Conservation (phyloP, 345 rosid genomes). For the Citrus hindsii region DNA sequence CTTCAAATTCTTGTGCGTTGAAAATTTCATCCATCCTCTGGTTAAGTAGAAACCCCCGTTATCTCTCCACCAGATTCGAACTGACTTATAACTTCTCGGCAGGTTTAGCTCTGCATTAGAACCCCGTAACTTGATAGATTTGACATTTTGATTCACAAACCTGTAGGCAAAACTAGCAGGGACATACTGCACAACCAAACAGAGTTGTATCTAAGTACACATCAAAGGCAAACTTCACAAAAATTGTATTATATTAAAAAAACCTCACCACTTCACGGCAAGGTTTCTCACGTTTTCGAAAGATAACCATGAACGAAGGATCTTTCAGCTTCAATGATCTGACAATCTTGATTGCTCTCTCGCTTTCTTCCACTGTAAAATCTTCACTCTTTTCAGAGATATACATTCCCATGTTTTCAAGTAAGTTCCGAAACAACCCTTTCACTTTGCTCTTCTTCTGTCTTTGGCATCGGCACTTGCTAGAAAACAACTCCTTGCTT, state of each 20-base stretch:
- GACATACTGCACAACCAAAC: constrained; percentile 13
- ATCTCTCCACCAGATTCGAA: neutral
- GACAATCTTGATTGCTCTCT: constrained; percentile 34
- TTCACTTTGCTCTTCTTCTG: neutral
- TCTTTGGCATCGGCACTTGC: neutral
- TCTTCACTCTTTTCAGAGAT: neutral
- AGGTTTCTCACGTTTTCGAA: neutral
- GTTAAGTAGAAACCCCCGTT: neutral
- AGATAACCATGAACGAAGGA: constrained; percentile 36
- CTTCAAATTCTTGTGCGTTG: neutral
- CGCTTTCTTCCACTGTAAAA: constrained; percentile 18
- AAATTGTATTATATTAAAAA: neutral
- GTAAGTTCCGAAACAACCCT: neutral
- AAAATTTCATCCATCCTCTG: neutral
- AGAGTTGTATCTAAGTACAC: neutral
- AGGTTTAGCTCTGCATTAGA: constrained; percentile 12
- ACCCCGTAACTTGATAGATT: constrained; percentile 17
- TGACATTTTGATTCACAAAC: constrained; percentile 1
- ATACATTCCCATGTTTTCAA: neutral
- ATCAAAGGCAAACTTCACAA: neutral
- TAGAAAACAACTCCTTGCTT: neutral
- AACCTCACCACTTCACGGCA: constrained; percentile 10
- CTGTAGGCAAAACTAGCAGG: constrained; percentile 13
- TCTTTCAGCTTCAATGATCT: constrained; percentile 27
- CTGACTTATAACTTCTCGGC: constrained; percentile 7